Conservation (phyloP, 2,329 filamentous ascomycete genomes). For the Rugonectria rugulosa region DNA sequence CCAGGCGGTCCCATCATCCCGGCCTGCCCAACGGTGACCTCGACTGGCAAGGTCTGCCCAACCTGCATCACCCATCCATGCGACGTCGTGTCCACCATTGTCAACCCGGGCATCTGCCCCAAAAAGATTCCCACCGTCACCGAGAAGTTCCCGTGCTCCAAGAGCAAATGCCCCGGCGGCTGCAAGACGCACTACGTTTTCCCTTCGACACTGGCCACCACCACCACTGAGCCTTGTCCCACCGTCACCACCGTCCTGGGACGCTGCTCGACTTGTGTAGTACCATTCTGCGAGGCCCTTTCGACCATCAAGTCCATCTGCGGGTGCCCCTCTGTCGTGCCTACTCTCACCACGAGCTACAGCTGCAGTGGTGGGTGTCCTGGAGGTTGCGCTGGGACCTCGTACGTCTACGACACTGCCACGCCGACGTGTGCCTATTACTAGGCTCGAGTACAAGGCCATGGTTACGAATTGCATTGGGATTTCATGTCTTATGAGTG, state of each 20-base stretch:
- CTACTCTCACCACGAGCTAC: constrained; percentile 40
- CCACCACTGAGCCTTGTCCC: constrained; percentile 38
- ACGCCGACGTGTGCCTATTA: constrained; percentile 24
- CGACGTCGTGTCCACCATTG: constrained; percentile 42
- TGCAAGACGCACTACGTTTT: constrained; percentile 37
- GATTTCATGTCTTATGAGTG: not conserved
- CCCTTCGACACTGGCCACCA: constrained; percentile 24
- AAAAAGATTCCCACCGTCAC: constrained; percentile 38
- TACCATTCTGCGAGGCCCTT: constrained; percentile 41
- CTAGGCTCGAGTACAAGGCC: not conserved
- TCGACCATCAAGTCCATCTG: constrained; percentile 43
- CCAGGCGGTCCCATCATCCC: constrained; percentile 8
- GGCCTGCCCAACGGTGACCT: constrained; percentile 45
- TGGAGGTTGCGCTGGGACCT: constrained; percentile 39
- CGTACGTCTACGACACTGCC: constrained; percentile 37
- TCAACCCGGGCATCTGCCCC: constrained; percentile 41
- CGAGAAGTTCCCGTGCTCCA: constrained; percentile 33
- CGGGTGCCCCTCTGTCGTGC: constrained; percentile 41
- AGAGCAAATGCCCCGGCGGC: constrained; percentile 31
- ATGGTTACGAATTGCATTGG: not conserved
- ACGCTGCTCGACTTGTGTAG: constrained; percentile 45
- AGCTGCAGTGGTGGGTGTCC: constrained; percentile 37
- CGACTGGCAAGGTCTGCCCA: constrained; percentile 42
- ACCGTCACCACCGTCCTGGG: constrained; percentile 43
- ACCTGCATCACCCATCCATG: constrained; percentile 44